Percentiles rank a stretch among this genome's conserved stretches.
phyloP scores from a whole-genome alignment of 2,329 filamentous ascomycete species.

The Arthrobotrys conoides region DNA sequence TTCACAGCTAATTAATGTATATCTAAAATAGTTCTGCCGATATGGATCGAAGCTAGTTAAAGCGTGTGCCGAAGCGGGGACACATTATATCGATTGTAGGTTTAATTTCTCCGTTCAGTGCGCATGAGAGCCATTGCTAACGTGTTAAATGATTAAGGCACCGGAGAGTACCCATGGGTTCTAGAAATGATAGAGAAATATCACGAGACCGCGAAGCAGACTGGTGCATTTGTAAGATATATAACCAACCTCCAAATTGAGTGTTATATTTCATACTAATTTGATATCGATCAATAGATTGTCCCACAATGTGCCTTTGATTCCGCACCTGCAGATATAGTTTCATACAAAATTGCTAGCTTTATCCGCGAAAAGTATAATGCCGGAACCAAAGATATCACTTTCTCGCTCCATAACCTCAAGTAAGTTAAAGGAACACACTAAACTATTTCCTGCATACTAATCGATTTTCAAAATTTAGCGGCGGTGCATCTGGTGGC shows the following conservation, averaged over 20 bases:
- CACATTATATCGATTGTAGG: slow-evolving; percentile 76
- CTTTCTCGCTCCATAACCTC: slow-evolving; percentile 70
- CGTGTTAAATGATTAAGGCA: slow-evolving; percentile 66
- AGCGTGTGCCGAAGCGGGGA: slow-evolving; percentile 76
- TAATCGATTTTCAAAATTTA: slow-evolving; percentile 65
- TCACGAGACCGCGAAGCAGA: slow-evolving; percentile 73
- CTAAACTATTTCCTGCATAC: not conserved
- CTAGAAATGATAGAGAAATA: slow-evolving; percentile 75
- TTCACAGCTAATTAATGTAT: not conserved
- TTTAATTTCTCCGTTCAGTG: not conserved
- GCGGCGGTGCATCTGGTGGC: slow-evolving; percentile 74
- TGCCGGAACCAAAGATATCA: slow-evolving; percentile 71
- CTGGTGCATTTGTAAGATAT: slow-evolving; percentile 72
- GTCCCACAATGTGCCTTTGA: slow-evolving; percentile 77
- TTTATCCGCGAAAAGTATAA: slow-evolving; percentile 71
- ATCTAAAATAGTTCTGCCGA: slow-evolving; percentile 70
- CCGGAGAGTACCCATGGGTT: slow-evolving; percentile 77
- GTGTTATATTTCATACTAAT: slow-evolving; percentile 9
- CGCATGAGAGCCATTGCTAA: slow-evolving; percentile 10
- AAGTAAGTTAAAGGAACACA: slow-evolving; percentile 65
- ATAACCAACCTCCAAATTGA: slow-evolving; percentile 19
- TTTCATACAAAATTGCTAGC: slow-evolving; percentile 72
- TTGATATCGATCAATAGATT: slow-evolving; percentile 67
- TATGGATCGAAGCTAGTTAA: slow-evolving; percentile 77
- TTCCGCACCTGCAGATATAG: slow-evolving; percentile 75